These are phyloP conservation scores for Macrotyloma uniflorum DNA, from an alignment of 306 rosid species.

Conservation along the genomic window DNA sequence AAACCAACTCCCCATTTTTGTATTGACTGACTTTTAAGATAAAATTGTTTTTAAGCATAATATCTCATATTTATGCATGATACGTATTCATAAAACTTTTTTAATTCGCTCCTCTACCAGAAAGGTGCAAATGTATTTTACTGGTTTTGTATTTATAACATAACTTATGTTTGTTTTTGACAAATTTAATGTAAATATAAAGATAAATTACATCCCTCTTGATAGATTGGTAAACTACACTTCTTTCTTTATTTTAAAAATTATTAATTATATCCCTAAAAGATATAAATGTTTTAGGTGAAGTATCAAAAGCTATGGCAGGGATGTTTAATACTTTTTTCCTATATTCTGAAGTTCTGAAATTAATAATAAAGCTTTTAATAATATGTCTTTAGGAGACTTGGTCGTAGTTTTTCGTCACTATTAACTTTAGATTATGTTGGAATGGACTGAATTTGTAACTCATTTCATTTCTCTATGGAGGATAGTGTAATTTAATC, in stretches of 20 bases:
- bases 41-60: neutral
- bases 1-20: neutral
- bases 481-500: neutral
- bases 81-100: neutral
- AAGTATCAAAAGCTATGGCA: neutral
- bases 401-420: neutral
- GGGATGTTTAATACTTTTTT: neutral
- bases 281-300: neutral
- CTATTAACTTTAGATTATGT: neutral
- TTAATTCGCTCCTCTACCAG: neutral
- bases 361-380: neutral
- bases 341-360: neutral
- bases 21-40: neutral
- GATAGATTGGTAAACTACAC: neutral
- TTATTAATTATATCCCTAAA: neutral
- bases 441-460: neutral
- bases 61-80: neutral
- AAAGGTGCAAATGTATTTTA: neutral
- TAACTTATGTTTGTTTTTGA: neutral
- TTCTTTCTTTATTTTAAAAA: neutral
- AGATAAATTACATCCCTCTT: neutral
- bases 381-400: neutral
- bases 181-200: neutral
- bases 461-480: neutral
- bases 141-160: no score